Evolutionary conservation across 148 eudicot genomes (phyloP), one percentile per base, ranked within the genome.

Genomic region (Diospyros kaki): DNA sequence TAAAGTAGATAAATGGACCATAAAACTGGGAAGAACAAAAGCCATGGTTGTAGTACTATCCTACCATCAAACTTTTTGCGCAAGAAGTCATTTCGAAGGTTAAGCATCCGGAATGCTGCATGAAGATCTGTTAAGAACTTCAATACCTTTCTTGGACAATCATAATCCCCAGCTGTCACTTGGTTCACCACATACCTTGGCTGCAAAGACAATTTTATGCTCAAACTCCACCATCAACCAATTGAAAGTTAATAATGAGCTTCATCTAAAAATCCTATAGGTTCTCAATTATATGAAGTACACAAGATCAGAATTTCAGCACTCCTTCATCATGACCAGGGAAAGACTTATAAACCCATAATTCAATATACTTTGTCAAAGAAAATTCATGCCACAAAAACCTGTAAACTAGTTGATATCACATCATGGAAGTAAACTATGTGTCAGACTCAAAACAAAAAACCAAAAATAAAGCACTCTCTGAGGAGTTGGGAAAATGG

Each of bases 81-180:
- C 79, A 95, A 79, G 74, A 95, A 89, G 84, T 95, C 99, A 75
- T 95, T 95, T 44, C 98, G 89, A 56, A 94, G 98, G 83, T 92
- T 94, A 56, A 94, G 93, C 98, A 94, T 89, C 82, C 98, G 93
- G 67, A 94, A 94, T 63, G 98, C 87, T 52, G 97, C 92, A 73
- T 95, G 98, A 69, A 95, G 98, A 77, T 95, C 98, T 46, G 98
- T 95, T 72, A 95, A 73, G 76, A 95, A 95, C 79, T 82, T 88
- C 79, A 93, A 42, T 70, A 95, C 99, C 79, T 89, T 91, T 75
- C 91, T 83, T 51, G 98, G 98, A 71, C 88, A 93, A 83, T 95
- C 99, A 79, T 95, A 95, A 81, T 95, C 96, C 64, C 94, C 99
- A 80, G 97, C 85, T 50, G 99, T 95, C 82, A 95, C 99, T 79